phyloP scores from a whole-genome alignment of 78 protist genomes.

The Speleostelium caveatum region DNA sequence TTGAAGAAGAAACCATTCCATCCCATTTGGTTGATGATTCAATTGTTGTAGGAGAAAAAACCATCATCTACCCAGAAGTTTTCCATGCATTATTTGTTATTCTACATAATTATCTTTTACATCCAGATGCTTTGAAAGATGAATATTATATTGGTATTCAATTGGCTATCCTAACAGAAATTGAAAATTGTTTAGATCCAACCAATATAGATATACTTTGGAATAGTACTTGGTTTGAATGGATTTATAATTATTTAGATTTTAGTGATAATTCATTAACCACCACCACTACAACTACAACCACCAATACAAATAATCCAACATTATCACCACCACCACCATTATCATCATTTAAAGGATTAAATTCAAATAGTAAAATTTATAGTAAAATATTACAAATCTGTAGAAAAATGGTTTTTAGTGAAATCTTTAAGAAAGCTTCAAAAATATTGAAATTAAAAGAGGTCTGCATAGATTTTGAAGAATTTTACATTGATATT shows the following conservation, averaged over 20 bases:
- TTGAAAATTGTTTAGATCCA: conserved; percentile 19
- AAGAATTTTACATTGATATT: conserved; percentile 65
- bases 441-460: conserved; percentile 51
- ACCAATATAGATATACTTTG: conserved; percentile 62
- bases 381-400: conserved; percentile 24
- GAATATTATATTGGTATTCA: conserved; percentile 3
- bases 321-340: neutral
- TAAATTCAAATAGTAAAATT: neutral
- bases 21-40: neutral
- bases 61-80: conserved; percentile 70
- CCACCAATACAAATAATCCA: neutral
- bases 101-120: conserved; percentile 3
- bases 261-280: neutral
- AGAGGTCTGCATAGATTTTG: conserved; percentile 67
- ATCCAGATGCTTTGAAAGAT: neutral
- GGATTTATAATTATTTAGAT: conserved; percentile 54
- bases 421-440: conserved; percentile 31
- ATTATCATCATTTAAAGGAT: conserved; percentile 1
- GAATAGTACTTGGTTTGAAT: conserved; percentile 76
- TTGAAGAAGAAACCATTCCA: neutral
- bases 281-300: neutral
- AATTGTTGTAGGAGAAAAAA: conserved; percentile 11
- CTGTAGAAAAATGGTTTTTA: conserved; percentile 38
- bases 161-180: neutral
- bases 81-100: conserved; percentile 22